phyloP scores from a whole-genome alignment of 2,329 filamentous ascomycete species.

The Pleoardoris graminearum region DNA sequence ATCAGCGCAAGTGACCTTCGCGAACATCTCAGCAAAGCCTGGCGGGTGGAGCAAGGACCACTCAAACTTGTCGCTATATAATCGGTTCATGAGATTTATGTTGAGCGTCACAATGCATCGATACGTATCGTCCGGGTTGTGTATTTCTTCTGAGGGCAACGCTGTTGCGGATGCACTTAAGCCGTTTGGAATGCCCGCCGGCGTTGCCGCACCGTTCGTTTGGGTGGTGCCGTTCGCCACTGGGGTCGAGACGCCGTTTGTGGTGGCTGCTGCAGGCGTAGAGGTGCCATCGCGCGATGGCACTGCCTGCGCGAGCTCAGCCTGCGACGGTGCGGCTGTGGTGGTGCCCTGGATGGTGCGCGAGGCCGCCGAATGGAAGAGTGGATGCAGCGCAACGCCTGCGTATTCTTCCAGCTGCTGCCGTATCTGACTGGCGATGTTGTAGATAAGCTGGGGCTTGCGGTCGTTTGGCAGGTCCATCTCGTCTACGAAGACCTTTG shows the following conservation, averaged over 20 bases:
- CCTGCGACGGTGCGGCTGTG: slow-evolving; percentile 38
- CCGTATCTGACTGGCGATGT: slow-evolving; percentile 92
- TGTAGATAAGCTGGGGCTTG: slow-evolving; percentile 65
- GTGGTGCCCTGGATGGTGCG: slow-evolving; percentile 32
- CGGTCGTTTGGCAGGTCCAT: slow-evolving; percentile 80
- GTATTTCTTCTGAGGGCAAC: slow-evolving; percentile 68
- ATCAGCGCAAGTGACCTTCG: slow-evolving; percentile 89
- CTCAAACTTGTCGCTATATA: slow-evolving; percentile 97
- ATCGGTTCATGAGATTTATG: slow-evolving; percentile 85
- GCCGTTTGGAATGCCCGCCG: slow-evolving; percentile 54
- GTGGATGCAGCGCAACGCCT: slow-evolving; percentile 86
- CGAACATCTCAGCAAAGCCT: slow-evolving; percentile 89
- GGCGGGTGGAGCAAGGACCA: slow-evolving; percentile 94
- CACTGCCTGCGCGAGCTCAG: slow-evolving; percentile 43
- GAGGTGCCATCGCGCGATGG: slow-evolving; percentile 57
- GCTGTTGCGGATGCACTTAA: slow-evolving; percentile 72
- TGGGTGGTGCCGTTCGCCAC: slow-evolving; percentile 52
- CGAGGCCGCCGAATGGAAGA: slow-evolving; percentile 70
- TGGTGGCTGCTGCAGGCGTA: slow-evolving; percentile 51
- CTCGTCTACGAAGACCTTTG: slow-evolving; percentile 86
- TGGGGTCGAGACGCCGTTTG: slow-evolving; percentile 61
- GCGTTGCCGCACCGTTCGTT: slow-evolving; percentile 49
- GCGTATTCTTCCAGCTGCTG: slow-evolving; percentile 96
- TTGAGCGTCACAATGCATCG: slow-evolving; percentile 89
- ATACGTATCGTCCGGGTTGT: slow-evolving; percentile 92